A percentile compares a stretch with the other conserved stretches of the same genome.
Conservation (phyloP, 345 rosid species). For the Dipteronia sinensis region DNA sequence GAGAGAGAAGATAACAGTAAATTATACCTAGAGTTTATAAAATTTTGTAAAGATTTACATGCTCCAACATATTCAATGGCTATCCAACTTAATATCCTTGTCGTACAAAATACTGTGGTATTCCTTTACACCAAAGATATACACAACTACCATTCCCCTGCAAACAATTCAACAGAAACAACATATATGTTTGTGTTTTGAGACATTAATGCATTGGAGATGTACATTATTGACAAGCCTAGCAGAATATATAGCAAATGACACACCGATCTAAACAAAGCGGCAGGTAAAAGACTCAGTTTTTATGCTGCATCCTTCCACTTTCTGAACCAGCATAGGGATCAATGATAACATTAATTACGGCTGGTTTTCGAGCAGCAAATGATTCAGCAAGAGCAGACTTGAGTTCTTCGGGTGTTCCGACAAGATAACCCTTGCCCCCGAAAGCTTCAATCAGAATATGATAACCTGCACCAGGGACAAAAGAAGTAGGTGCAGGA, state of each 20-base stretch:
- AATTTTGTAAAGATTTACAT: too few species aligned
- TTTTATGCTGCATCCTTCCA: conserved; percentile 95
- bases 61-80: too few species aligned
- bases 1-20: too few species aligned
- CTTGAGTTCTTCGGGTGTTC: conserved; percentile 79
- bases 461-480: conserved; percentile 87
- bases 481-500: conserved; percentile 98
- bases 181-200: not conserved
- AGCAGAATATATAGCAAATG: not conserved
- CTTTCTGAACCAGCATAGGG: conserved; percentile 97
- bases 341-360: conserved; percentile 78
- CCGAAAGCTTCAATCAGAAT: conserved; percentile 83
- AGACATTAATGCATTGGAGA: not conserved
- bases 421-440: conserved; percentile 88
- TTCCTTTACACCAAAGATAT: not conserved
- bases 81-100: not conserved
- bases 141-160: not conserved
- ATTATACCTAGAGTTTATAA: too few species aligned
- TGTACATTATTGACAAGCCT: conserved; percentile 12
- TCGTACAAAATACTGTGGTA: not conserved
- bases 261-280: not conserved
- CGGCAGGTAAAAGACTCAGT: conserved; percentile 39
- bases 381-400: conserved; percentile 79
- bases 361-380: conserved; percentile 70
- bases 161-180: not conserved